Conservation (phyloP, 225 moss, liverwort and hornwort genomes). For the Neckera pumila region DNA sequence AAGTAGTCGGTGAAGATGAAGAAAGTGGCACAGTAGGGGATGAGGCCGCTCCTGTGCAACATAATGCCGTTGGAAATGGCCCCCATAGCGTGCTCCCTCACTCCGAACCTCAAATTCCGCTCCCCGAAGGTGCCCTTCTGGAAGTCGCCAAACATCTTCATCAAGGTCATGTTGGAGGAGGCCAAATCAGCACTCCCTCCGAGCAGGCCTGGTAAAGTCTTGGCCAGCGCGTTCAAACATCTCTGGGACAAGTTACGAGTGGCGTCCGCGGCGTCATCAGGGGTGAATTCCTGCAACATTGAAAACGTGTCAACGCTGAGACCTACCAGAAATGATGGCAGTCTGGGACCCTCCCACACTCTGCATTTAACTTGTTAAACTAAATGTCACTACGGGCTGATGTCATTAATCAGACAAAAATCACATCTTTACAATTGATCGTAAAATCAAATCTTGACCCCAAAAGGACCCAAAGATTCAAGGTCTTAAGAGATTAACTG, state of each 20-base stretch:
- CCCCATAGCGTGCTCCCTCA: constrained; percentile 89
- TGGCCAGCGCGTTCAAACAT: constrained; percentile 64
- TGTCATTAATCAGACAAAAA: not conserved
- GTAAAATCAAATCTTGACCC: not conserved
- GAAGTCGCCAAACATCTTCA: constrained; percentile 98
- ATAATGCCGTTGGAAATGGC: constrained; percentile 70
- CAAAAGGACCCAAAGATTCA: not conserved
- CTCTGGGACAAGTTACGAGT: constrained; percentile 79
- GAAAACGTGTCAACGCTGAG: not conserved
- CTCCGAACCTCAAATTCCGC: constrained; percentile 77
- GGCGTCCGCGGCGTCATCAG: constrained; percentile 59
- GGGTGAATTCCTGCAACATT: constrained; percentile 38
- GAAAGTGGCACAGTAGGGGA: constrained; percentile 90
- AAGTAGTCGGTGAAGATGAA: constrained; percentile 92
- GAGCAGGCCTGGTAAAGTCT: constrained; percentile 59
- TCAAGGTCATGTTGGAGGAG: constrained; percentile 81
- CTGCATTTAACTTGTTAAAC: not conserved
- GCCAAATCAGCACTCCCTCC: constrained; percentile 95
- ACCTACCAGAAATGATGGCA: not conserved
- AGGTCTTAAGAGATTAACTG: not conserved
- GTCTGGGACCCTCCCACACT: not conserved
- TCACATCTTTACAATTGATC: too few relatives aligned
- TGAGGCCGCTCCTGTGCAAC: constrained; percentile 65
- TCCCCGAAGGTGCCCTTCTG: constrained; percentile 66
- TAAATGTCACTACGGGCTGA: not conserved